Base-by-base conservation (phyloP, 2,329 filamentous ascomycete species). In the Sclerotinia nivalis region DNA sequence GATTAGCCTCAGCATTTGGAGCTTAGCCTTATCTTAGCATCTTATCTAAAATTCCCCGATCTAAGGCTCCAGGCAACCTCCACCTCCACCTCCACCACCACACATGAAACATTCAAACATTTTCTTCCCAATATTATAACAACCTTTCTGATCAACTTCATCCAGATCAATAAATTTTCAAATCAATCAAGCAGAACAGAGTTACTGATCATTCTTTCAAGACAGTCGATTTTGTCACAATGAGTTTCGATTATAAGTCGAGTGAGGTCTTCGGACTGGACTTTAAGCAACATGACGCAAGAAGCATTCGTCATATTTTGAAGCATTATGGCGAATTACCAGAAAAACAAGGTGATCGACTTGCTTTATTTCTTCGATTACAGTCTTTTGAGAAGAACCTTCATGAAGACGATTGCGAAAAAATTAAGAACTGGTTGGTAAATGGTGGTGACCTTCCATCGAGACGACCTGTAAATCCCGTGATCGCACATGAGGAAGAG, bases 261-360 rank as follows among this genome's bases (percentile, higher is more conserved):
- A 37, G 10, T 13, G 28, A 59, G 7, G 72, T 74, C n/a, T 75
- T 76, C 31, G 74, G 75, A 15, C 71, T 75, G n/a, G 70, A 31
- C 20, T 74, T 73, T 59, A 69, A 70, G 12, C 56, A 76, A 34
- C 74, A 76, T 49, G 72, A 76, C 60, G 71, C 56, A 15, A 52
- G 72, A 7, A 68, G 69, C 2, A 76, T 76, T 71, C 70, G 73
- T 49, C 71, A 75, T 67, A 62, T 75, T n/a, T 55, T 76, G 9
- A 69, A 72, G 20, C 40, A 69, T 12, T 74, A 74, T 45, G 45
- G 56, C 2, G 15, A 50, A 13, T 58, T 75, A 4, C 74, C 75
- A 7, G 54, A 43, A 0, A 70, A 67, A 2, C 68, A 69, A 9
- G 50, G 59, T 8, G 66, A 71, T 58, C 69, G 73, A 31, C 28